Conservation (phyloP, 768 basidiomycete species). For the Suillus subluteus region DNA sequence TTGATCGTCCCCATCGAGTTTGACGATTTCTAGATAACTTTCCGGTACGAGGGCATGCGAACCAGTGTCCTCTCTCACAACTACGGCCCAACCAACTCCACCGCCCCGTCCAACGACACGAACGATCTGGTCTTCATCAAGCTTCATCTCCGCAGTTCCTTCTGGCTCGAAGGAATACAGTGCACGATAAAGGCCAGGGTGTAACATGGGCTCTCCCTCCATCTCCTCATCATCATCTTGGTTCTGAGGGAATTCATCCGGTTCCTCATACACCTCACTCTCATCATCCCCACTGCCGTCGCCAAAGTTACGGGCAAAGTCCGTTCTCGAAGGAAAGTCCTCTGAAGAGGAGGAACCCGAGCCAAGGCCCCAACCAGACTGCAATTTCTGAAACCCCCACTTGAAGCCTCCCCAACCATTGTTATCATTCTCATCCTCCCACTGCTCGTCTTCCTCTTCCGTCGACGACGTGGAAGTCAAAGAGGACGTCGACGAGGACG, state of each 20-base stretch:
- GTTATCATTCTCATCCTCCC: conserved; percentile 31
- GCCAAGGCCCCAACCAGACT: conserved; percentile 38
- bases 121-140: conserved; percentile 78
- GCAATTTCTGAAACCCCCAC: conserved; percentile 43
- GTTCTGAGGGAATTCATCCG: conserved; percentile 30
- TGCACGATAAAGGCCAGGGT: conserved; percentile 77
- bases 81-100: conserved; percentile 82
- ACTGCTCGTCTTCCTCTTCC: conserved; percentile 23
- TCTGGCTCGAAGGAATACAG: conserved; percentile 81
- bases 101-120: conserved; percentile 75
- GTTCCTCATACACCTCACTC: conserved; percentile 35
- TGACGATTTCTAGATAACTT: conserved; percentile 69
- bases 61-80: conserved; percentile 47
- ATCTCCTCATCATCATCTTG: conserved; percentile 25
- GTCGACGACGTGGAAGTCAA: conserved; percentile 24
- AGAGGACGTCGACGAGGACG: conserved; percentile 27
- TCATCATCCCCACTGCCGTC: conserved; percentile 31
- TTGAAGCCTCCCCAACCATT: conserved; percentile 45
- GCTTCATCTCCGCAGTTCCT: conserved; percentile 80
- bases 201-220: conserved; percentile 42
- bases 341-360: conserved; percentile 15
- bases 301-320: conserved; percentile 54
- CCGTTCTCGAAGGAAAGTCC: conserved; percentile 41
- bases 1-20: conserved; percentile 35
- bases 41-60: conserved; percentile 78